Base-by-base conservation (phyloP, 1,284 basidiomycete species). In the Cryptococcus wingfieldii region DNA sequence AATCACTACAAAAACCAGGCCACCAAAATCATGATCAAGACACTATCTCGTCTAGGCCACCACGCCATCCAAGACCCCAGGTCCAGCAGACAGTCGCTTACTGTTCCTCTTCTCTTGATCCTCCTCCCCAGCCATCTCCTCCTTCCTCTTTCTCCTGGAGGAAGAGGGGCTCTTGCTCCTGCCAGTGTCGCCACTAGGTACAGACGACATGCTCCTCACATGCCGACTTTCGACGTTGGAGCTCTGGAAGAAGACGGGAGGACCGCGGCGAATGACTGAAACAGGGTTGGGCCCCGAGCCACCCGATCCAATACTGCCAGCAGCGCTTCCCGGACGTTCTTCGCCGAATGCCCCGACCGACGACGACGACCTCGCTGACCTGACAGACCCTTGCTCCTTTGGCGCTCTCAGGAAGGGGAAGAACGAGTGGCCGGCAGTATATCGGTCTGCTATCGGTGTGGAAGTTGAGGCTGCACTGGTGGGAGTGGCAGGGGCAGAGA, bases 371-470 rank as follows among this genome's bases (percentile, higher is more conserved):
- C 31, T 34, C 10, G 31, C 31, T 34, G 31, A 34, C 31, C 31
- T 34, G 31, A 34, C 31, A 34, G 31, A 34, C 31, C 31, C 31
- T 34, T 34, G 31, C 6, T 34, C 61, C 46, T 61, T 55, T 4
- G 62, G 58, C 1, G n/a, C 51, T 8, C 64, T 57, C 1, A 69
- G 56, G 5, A 63, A 51, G 2, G 66, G 55, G 5, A 67, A 62
- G 12, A 59, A 51, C 9, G 58, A 55, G 23, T 66, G 65, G 5
- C 60, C 61, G 6, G 63, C 48, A 14, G 64, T 58, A 58, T 76
- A 78, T 14, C 63, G 62, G 55, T 78, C 77, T 5, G 74, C 74
- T 38, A 78, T 78, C 9, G 77, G 77, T 0, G 73, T 75, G 14
- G 65, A 62, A 4, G 68, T 71, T 34, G 31, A 34, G 6, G 31